Evolutionary conservation across 208 protist species (phyloP).

Genomic region (Vickermania ingenoplastis): DNA sequence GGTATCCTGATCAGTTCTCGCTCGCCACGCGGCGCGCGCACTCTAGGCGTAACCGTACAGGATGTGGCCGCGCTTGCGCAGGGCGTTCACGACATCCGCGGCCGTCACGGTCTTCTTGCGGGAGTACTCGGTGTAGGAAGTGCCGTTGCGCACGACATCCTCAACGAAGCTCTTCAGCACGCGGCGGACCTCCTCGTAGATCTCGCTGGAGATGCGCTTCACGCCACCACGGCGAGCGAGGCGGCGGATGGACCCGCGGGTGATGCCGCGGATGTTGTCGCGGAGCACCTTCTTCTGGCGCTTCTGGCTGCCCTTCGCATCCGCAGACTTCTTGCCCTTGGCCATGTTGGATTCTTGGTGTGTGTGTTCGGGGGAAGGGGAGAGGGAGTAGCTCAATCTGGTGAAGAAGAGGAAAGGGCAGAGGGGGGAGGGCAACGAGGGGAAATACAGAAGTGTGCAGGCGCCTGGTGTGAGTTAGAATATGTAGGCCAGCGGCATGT

Average conservation of each 20-base stretch:
- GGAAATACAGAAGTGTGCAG: no score
- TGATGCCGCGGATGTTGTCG: slow-evolving; percentile 41
- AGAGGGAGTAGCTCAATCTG: no score
- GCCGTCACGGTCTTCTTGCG: slow-evolving; percentile 79
- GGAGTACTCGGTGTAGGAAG: slow-evolving; percentile 82
- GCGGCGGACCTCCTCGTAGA: slow-evolving; percentile 23
- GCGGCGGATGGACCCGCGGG: slow-evolving; percentile 44
- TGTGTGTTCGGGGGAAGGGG: no score
- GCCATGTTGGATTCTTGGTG: no score
- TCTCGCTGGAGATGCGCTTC: slow-evolving; percentile 41
- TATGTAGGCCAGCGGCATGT: no score
- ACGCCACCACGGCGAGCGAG: slow-evolving; percentile 65
- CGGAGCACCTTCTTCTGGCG: slow-evolving; percentile 39
- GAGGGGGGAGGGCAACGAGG: no score
- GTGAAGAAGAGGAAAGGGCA: no score
- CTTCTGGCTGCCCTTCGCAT: slow-evolving; percentile 21
- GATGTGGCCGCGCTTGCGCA: slow-evolving; percentile 82
- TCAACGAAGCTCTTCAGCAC: slow-evolving; percentile 6
- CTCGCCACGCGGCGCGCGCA: no score
- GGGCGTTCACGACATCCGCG: slow-evolving; percentile 79
- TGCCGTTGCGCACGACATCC: neutral
- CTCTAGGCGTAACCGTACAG: slow-evolving; percentile 81
- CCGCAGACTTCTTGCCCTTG: slow-evolving; percentile 20
- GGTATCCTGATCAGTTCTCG: no score
- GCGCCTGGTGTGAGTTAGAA: no score